Conservation (phyloP, 805 yeast species). For the Myxozyma vanderwaltii region DNA sequence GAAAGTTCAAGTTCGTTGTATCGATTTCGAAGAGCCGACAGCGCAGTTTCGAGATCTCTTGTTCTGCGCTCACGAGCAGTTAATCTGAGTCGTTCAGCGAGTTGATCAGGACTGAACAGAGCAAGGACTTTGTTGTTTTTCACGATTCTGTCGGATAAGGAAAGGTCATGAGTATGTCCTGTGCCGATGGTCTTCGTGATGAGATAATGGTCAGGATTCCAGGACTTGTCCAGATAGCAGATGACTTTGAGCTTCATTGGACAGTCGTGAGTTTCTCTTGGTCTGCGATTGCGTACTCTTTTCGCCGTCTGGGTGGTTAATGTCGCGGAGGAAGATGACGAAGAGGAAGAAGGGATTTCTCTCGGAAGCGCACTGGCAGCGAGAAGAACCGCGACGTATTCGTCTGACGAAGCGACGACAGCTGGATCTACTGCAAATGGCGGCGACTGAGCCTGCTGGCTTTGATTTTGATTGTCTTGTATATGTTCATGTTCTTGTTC, state of each 20-base stretch:
- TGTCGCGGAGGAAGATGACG: background rate
- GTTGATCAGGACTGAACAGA: conserved; percentile 15
- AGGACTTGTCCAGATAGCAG: conserved; percentile 11
- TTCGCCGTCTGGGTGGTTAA: background rate
- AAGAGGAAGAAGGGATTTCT: background rate
- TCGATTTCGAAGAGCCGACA: conserved; percentile 1
- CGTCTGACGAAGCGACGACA: conserved; percentile 1
- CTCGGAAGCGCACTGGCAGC: background rate
- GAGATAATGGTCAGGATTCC: conserved; percentile 19
- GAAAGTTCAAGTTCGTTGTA: conserved; percentile 16
- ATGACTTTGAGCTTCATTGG: conserved; percentile 23
- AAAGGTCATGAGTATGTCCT: conserved; percentile 25
- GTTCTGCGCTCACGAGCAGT: conserved; percentile 22
- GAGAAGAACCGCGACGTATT: conserved; percentile 11
- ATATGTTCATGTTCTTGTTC: background rate
- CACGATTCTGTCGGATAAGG: conserved; percentile 23
- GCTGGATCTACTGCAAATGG: conserved; percentile 10
- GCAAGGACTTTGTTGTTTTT: conserved; percentile 20
- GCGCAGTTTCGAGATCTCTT: conserved; percentile 15
- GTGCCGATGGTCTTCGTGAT: conserved; percentile 15
- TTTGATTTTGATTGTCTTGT: too few species aligned
- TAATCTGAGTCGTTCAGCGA: conserved; percentile 13
- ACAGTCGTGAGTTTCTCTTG: conserved; percentile 23
- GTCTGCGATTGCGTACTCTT: conserved; percentile 21
- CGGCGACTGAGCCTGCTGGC: background rate